phyloP scores from a whole-genome alignment of 169 alveolate species.

The Plasmodium coatneyi region DNA sequence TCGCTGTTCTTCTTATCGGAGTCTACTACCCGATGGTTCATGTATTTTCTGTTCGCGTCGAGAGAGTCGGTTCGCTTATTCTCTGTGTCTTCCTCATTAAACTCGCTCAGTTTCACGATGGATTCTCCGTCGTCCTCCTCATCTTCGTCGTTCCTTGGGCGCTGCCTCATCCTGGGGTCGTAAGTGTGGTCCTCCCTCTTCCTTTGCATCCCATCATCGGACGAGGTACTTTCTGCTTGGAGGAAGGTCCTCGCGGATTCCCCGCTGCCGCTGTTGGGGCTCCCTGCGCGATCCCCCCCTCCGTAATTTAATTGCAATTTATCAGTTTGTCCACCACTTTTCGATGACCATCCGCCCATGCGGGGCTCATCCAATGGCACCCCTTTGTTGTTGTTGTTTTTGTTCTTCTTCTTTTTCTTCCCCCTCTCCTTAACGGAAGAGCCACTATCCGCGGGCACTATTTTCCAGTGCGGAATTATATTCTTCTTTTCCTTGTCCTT shows the following conservation, averaged over 20 bases:
- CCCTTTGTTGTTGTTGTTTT: too few species aligned
- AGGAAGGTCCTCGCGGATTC: neutral
- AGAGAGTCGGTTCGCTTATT: neutral
- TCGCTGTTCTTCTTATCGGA: neutral
- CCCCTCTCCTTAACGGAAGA: neutral
- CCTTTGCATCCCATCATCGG: neutral
- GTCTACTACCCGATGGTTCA: neutral
- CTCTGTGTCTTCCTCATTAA: slow-evolving; percentile 9
- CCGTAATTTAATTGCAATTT: neutral
- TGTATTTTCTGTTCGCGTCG: neutral
- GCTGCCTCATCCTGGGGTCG: neutral
- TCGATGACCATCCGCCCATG: neutral
- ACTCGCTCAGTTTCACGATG: slow-evolving; percentile 27
- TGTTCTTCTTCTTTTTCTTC: neutral
- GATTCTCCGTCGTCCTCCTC: slow-evolving; percentile 14
- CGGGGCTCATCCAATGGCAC: neutral
- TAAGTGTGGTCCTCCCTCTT: neutral
- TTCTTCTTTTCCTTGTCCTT: slow-evolving; percentile 7
- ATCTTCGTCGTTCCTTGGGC: neutral
- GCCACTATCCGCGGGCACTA: neutral
- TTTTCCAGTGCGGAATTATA: neutral
- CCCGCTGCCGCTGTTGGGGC: neutral
- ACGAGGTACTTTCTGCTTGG: neutral
- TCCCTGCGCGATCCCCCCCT: neutral
- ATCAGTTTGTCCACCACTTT: neutral